These are phyloP conservation scores for Hemileccinum rubropunctum DNA, from an alignment of 768 basidiomycete species.

Conservation along the genomic window DNA sequence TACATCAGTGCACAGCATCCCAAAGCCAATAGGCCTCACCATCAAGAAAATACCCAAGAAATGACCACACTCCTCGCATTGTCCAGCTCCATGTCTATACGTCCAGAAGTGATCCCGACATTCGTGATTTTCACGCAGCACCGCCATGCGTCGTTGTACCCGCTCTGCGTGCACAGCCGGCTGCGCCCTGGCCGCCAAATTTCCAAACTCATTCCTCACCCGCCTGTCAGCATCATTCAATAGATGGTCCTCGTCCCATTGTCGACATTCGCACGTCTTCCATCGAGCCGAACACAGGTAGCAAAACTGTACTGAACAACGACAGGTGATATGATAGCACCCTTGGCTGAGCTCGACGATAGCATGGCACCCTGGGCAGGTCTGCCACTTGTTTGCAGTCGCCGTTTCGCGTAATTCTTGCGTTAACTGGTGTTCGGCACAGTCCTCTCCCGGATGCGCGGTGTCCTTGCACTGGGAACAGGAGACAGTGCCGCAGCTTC, in stretches of 20 bases:
- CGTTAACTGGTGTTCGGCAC: slow-evolving; percentile 41
- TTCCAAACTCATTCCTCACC: slow-evolving; percentile 23
- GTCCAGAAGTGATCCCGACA: slow-evolving; percentile 49
- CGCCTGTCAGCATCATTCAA: slow-evolving; percentile 24
- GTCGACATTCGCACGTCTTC: slow-evolving; percentile 59
- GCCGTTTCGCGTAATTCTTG: slow-evolving; percentile 47
- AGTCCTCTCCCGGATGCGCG: slow-evolving; percentile 40
- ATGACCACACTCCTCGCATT: slow-evolving; percentile 46
- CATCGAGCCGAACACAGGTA: slow-evolving; percentile 61
- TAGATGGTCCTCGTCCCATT: slow-evolving; percentile 59
- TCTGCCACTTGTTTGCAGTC: slow-evolving; percentile 50
- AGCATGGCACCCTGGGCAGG: slow-evolving; percentile 55
- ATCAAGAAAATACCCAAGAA: slow-evolving; percentile 42
- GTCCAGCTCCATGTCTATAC: slow-evolving; percentile 40
- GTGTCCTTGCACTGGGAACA: slow-evolving; percentile 51
- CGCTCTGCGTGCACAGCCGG: slow-evolving; percentile 19
- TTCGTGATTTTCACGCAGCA: slow-evolving; percentile 49
- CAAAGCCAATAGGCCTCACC: slow-evolving; percentile 33
- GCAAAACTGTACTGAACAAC: slow-evolving; percentile 51
- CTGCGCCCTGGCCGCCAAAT: slow-evolving; percentile 5
- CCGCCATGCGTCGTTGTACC: slow-evolving; percentile 25
- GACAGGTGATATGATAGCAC: slow-evolving; percentile 67
- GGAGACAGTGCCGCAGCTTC: slow-evolving; percentile 36
- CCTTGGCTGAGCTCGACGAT: slow-evolving; percentile 57
- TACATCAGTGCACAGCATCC: not conserved